Conservation (phyloP, 2,329 filamentous ascomycete species). For the Trichophaea hybrida region DNA sequence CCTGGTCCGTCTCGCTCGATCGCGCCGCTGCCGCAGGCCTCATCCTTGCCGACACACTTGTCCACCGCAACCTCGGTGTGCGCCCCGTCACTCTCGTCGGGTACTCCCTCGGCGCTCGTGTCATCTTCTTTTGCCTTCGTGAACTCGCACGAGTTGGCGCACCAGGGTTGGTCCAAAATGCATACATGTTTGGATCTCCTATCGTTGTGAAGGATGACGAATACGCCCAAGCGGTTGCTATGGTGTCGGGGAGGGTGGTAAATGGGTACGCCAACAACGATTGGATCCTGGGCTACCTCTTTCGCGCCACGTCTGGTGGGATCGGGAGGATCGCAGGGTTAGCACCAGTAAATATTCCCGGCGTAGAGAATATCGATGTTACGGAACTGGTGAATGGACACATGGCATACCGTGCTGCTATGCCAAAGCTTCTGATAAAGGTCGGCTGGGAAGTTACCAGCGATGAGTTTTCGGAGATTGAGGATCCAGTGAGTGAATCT, state of each 20-base stretch:
- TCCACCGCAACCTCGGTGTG: conserved; percentile 80
- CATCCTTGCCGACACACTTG: conserved; percentile 84
- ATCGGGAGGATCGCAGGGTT: conserved; percentile 80
- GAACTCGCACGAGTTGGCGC: conserved; percentile 76
- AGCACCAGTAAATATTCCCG: conserved; percentile 57
- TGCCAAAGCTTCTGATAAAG: conserved; percentile 73
- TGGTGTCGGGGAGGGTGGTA: conserved; percentile 82
- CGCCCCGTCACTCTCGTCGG: conserved; percentile 85
- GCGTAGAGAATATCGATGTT: conserved; percentile 78
- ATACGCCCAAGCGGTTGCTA: conserved; percentile 62
- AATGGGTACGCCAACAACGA: conserved; percentile 91
- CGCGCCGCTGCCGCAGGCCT: conserved; percentile 77
- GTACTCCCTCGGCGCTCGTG: conserved; percentile 79
- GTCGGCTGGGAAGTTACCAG: conserved; percentile 84
- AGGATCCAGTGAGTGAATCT: conserved; percentile 48
- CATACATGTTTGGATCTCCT: conserved; percentile 86
- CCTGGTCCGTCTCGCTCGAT: conserved; percentile 92
- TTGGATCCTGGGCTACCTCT: conserved; percentile 93
- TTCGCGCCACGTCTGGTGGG: conserved; percentile 83
- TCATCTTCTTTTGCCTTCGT: conserved; percentile 81
- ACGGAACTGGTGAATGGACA: conserved; percentile 77
- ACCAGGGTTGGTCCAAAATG: conserved; percentile 80
- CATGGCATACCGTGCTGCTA: conserved; percentile 89
- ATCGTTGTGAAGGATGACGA: conserved; percentile 86
- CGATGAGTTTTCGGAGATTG: conserved; percentile 91